These are phyloP conservation scores for Fusarium acutatum DNA, from an alignment of 2,329 filamentous ascomycete genomes.

Conservation along the genomic window DNA sequence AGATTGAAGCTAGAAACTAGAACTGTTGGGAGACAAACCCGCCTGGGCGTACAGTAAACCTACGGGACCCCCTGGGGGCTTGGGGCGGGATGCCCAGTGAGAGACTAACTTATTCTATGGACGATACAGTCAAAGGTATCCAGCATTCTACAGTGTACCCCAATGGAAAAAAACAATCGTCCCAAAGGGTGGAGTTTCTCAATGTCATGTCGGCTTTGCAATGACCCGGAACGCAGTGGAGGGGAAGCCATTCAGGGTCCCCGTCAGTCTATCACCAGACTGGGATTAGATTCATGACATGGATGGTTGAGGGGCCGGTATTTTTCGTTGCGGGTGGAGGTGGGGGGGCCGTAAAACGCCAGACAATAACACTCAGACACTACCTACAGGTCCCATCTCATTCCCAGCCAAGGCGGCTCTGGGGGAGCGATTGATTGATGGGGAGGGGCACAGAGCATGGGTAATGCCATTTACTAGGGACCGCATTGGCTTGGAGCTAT, in stretches of 20 bases:
- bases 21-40: slow-evolving; percentile 43
- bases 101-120: not conserved
- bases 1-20: slow-evolving; percentile 38
- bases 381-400: slow-evolving; percentile 4
- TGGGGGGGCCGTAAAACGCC: slow-evolving; percentile 14
- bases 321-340: slow-evolving; percentile 11
- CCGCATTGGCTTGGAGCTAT: not conserved
- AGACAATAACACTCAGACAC: slow-evolving; percentile 4
- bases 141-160: slow-evolving; percentile 18
- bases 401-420: slow-evolving; percentile 18
- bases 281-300: not conserved
- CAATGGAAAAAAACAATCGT: slow-evolving; percentile 36
- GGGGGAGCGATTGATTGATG: slow-evolving; percentile 21
- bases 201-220: slow-evolving; percentile 8
- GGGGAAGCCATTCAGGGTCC: slow-evolving; percentile 27
- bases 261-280: not conserved
- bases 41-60: slow-evolving; percentile 26
- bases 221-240: slow-evolving; percentile 23
- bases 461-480: slow-evolving; percentile 8
- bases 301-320: slow-evolving; percentile 30
- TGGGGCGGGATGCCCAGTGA: slow-evolving; percentile 5
- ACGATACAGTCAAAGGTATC: not conserved
- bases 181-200: not conserved
- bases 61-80: slow-evolving; percentile 10
- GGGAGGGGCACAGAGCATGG: slow-evolving; percentile 2